Evolutionary conservation across 129 eudicot species (phyloP), one percentile per base, ranked within the genome.

Genomic region (Flaveria linearis): DNA sequence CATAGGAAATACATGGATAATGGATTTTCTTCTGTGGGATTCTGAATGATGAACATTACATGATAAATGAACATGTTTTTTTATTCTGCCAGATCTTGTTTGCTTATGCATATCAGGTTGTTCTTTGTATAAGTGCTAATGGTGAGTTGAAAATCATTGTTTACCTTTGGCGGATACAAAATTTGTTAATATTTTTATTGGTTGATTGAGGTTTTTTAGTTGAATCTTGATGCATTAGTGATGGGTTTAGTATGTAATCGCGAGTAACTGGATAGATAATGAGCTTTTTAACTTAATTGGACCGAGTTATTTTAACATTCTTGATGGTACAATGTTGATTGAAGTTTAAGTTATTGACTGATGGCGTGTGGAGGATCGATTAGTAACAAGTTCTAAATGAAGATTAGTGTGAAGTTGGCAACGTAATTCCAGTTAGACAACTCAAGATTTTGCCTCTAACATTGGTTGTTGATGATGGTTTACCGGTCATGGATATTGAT

Each of bases 301-400:
- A 51, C 17, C 28, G 13, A 71, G 10, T 4, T 14, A 1, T 50
- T 26, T 71, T 16, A 7, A 3, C 20, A 47, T 51, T 71, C 12
- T 50, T 50, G 4, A 1, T 56, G 75, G 42, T 45, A 39, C 16
- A 76, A 49, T 42, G 60, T 41, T 10, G 58, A 69, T 18, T 83
- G 72, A 83, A 85, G 93, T 88, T 43, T 72, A 88, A 81, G 78
- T 88, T 81, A 74, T 83, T 88, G 73, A 86, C 83, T n/a, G 88
- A 88, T 72, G 87, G 82, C 33, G 76, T 82, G 13, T 88, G 93
- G 93, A 69, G 82, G 68, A 33, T 85, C 2, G 85, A 85, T 71
- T 79, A 83, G 50, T 85, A 76, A 58, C 82, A 80, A 36, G 52
- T 28, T 39, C 76, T 73, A 76, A 51, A 30, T 61, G 78, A 74